phyloP scores from a whole-genome alignment of 2,329 filamentous ascomycete species.

The Dothideomycetidae sp. region DNA sequence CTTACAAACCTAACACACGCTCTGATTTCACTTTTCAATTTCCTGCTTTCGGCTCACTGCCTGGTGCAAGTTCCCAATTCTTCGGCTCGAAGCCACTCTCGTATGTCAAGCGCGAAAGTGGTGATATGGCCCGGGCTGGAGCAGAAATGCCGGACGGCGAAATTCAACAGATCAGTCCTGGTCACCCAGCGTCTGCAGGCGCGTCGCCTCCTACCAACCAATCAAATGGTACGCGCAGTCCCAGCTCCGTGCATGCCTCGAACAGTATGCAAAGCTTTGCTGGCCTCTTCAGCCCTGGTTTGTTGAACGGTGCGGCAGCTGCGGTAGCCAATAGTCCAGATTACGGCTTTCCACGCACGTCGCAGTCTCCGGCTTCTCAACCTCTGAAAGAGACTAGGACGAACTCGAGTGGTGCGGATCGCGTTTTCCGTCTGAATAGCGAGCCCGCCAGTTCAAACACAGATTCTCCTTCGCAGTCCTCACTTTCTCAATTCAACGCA shows the following conservation, averaged over 20 bases:
- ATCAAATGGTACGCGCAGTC: background rate
- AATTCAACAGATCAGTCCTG: background rate
- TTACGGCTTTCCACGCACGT: conserved; percentile 11
- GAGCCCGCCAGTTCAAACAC: conserved; percentile 31
- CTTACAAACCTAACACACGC: conserved; percentile 46
- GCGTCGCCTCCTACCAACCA: conserved; percentile 8
- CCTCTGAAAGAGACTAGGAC: conserved; percentile 23
- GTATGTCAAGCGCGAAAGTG: conserved; percentile 5
- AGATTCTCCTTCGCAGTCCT: conserved; percentile 38
- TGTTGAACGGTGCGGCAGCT: conserved; percentile 29
- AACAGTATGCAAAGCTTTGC: conserved; percentile 28
- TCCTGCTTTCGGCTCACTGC: conserved; percentile 74
- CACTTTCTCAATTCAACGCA: conserved; percentile 35
- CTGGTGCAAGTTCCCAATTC: conserved; percentile 32
- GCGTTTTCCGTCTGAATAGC: conserved; percentile 39
- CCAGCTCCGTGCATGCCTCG: background rate
- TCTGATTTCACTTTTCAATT: conserved; percentile 87
- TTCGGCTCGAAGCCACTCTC: conserved; percentile 22
- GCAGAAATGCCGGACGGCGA: conserved; percentile 1
- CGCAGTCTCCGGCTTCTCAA: conserved; percentile 12
- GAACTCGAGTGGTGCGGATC: conserved; percentile 29
- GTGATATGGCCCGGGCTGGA: background rate
- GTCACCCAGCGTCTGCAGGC: background rate
- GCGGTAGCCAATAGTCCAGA: conserved; percentile 21
- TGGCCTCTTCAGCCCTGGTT: conserved; percentile 46